phyloP scores from a whole-genome alignment of 2,329 filamentous ascomycete genomes.

The Cytospora paraplurivora region DNA sequence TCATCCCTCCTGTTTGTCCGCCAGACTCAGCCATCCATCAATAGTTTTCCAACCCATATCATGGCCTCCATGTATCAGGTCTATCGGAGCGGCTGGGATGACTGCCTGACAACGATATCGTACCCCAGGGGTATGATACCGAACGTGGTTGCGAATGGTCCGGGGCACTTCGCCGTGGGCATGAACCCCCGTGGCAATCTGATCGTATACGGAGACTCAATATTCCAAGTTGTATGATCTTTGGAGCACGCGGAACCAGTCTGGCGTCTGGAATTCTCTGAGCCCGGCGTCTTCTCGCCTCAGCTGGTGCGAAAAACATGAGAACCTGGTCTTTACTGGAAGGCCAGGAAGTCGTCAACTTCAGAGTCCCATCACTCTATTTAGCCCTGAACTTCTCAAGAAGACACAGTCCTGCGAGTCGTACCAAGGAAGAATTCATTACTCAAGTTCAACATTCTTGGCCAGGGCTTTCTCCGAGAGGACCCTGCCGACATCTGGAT shows the following conservation, averaged over 20 bases:
- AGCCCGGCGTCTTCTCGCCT: slow-evolving; percentile 25
- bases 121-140: slow-evolving; percentile 28
- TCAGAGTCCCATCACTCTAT: slow-evolving; percentile 25
- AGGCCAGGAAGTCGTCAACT: slow-evolving; percentile 18
- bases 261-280: slow-evolving; percentile 30
- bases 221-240: background rate
- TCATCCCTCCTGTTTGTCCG: slow-evolving; percentile 35
- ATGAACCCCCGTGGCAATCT: slow-evolving; percentile 11
- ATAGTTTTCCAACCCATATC: slow-evolving; percentile 29
- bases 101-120: slow-evolving; percentile 32
- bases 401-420: slow-evolving; percentile 12
- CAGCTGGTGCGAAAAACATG: slow-evolving; percentile 26
- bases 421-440: slow-evolving; percentile 10
- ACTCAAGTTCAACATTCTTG: slow-evolving; percentile 7
- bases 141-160: slow-evolving; percentile 12
- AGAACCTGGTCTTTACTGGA: slow-evolving; percentile 28
- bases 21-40: slow-evolving; percentile 30
- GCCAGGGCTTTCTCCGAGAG: background rate
- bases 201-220: slow-evolving; percentile 8
- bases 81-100: slow-evolving; percentile 30
- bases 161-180: slow-evolving; percentile 29
- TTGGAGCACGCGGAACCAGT: slow-evolving; percentile 27
- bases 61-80: slow-evolving; percentile 31
- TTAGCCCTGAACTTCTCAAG: slow-evolving; percentile 19
- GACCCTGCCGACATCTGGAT: slow-evolving; percentile 22